phyloP scores from a whole-genome alignment of 23 red algal species.

The Gracilariopsis chorda region DNA sequence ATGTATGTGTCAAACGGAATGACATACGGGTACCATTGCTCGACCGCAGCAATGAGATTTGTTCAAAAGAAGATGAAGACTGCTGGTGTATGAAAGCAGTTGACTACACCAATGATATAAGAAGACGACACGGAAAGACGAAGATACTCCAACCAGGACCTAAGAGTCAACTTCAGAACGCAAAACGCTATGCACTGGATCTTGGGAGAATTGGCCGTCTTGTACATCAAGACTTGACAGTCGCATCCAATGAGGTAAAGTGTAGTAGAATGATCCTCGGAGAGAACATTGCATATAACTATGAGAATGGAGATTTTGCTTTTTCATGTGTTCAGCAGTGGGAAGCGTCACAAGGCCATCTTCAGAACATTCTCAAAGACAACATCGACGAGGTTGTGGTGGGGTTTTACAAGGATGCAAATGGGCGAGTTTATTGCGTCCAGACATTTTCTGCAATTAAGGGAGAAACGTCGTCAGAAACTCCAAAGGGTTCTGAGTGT shows the following conservation, averaged over 20 bases:
- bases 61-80: not conserved
- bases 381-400: constrained; percentile 31
- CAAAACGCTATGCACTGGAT: constrained; percentile 4
- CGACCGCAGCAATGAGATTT: not conserved
- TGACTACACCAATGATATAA: constrained; percentile 17
- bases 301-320: constrained; percentile 5
- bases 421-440: constrained; percentile 35
- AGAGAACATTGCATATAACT: constrained; percentile 56
- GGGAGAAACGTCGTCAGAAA: no score
- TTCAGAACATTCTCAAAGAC: constrained; percentile 7
- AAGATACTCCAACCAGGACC: constrained; percentile 21
- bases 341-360: not conserved
- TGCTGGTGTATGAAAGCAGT: constrained; percentile 54
- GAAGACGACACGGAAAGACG: not conserved
- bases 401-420: constrained; percentile 11
- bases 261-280: constrained; percentile 22
- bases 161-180: constrained; percentile 25
- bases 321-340: constrained; percentile 40
- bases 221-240: constrained; percentile 11
- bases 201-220: not conserved
- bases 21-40: not conserved
- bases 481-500: no score
- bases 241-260: constrained; percentile 1
- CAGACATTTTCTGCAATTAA: constrained; percentile 32
- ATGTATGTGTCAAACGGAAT: not conserved